Base-by-base conservation (phyloP, 257 asterid species). In the Apocynum venetum region DNA sequence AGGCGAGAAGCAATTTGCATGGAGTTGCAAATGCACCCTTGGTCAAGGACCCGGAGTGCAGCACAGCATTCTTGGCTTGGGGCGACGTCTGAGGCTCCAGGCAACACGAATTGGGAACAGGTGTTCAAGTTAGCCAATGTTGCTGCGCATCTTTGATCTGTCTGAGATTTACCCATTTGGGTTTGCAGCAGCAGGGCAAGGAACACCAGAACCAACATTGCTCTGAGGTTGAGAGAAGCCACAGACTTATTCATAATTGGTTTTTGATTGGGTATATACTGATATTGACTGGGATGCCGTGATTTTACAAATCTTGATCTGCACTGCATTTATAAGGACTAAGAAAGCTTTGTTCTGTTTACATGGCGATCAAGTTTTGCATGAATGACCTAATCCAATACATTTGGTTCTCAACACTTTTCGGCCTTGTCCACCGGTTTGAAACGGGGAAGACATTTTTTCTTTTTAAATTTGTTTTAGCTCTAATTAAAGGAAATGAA, bases 21-120 rank as follows among this genome's bases (percentile, higher is more conserved):
- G 44, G 90, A 83, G 86, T 20, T 83, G 80, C 94, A 89, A 15
- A 86, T 65, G 74, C 89, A 85, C 12, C 79, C 87, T 20, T 60
- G 82, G 52, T 78, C 79, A 57, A 85, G 49, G 36, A 82, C 70
- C n/a, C 72, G 82, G 8, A 83, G 71, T 41, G 83, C 87, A 15
- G 19, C 31, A 71, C 89, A 85, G 56, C 89, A 85, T 10, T 80
- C 89, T 3, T 68, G 31, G 73, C 76, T 73, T 12, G 87, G 83
- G 78, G 20, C 56, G 11, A 65, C 35, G 51, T 66, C 71, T 3
- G 75, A 20, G 2, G 74, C 14, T 15, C 85, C 86, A 12, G 87
- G 82, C 49, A 79, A 40, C 55, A 85, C 77, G 8, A 76, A 85
- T 0, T 82, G 74, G 36, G 81, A 77, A 13, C 88, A 85, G 0